Percentiles rank a stretch among this genome's conserved stretches.
Evolutionary conservation across 371 early-diverging fungal species (phyloP).

Genomic region (Rhizopus delemar): DNA sequence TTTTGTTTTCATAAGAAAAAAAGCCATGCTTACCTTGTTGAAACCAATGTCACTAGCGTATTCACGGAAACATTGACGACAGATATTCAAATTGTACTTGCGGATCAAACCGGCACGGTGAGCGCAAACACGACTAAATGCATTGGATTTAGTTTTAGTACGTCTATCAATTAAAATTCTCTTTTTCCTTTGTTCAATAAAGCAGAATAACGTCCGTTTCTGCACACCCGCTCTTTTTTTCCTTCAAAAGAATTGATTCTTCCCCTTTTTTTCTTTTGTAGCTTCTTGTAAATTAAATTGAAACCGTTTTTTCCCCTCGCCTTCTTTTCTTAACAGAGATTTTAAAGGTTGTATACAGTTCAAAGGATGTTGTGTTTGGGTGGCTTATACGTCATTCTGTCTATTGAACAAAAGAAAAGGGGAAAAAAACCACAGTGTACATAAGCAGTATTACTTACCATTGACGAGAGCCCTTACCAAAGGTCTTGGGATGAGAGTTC

Average conservation of each 20-base stretch:
- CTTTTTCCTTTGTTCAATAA: conserved; percentile 1
- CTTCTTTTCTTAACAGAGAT: too few species aligned
- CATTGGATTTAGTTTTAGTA: background rate
- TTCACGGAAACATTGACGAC: conserved; percentile 99
- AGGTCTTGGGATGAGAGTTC: conserved; percentile 95
- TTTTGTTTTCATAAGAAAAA: background rate
- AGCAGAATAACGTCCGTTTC: background rate
- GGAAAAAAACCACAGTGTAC: background rate
- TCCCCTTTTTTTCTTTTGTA: background rate
- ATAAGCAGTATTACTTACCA: conserved; percentile 63
- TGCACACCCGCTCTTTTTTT: background rate
- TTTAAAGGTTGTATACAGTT: background rate
- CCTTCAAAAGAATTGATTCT: background rate
- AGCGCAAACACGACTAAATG: conserved; percentile 92
- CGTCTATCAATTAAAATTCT: background rate
- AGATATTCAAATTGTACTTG: conserved; percentile 98
- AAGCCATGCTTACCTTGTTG: conserved; percentile 30
- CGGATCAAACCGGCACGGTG: conserved; percentile 99
- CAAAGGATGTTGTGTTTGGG: conserved; percentile 1
- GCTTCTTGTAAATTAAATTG: background rate
- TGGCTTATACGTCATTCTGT: conserved; percentile 21
- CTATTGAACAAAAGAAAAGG: conserved; percentile 1
- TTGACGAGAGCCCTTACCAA: conserved; percentile 98
- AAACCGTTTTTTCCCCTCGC: background rate
- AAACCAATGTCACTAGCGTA: conserved; percentile 96